Conservation (phyloP, 371 early-diverging fungal genomes). For the Apophysomyces trapeziformis region DNA sequence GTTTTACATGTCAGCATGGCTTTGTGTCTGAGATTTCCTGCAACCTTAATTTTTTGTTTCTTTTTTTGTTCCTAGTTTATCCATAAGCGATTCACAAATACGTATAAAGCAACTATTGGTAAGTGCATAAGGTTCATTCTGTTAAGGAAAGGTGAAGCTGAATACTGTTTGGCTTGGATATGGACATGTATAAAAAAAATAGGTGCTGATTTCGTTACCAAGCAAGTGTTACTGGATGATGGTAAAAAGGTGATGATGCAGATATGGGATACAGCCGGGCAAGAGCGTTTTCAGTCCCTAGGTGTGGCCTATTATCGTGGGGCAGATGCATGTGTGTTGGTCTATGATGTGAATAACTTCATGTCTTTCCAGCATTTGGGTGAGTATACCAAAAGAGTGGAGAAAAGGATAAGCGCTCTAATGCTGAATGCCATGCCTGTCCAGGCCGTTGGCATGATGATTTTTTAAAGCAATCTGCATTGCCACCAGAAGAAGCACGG, state of each 20-base stretch:
- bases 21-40: not conserved
- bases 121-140: not conserved
- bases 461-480: constrained; percentile 16
- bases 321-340: constrained; percentile 99
- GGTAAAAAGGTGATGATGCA: constrained; percentile 68
- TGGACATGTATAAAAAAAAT: not conserved
- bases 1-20: not conserved
- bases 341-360: constrained; percentile 96
- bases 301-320: constrained; percentile 98
- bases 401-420: not conserved
- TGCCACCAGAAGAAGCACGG: constrained; percentile 24
- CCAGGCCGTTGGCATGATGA: constrained; percentile 10
- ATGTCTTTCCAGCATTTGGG: constrained; percentile 93
- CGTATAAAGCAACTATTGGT: constrained; percentile 98
- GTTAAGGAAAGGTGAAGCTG: not conserved
- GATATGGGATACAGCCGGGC: constrained; percentile 96
- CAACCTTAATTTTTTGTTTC: not conserved
- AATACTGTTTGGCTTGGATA: constrained; percentile 15
- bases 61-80: constrained; percentile 70
- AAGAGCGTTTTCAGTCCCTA: constrained; percentile 98
- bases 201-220: constrained; percentile 93
- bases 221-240: constrained; percentile 79
- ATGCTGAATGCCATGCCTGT: not conserved
- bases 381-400: not conserved
- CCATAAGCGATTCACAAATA: constrained; percentile 89